These are phyloP conservation scores for Lactarius sanguifluus DNA, from an alignment of 768 basidiomycete species.

Conservation along the genomic window DNA sequence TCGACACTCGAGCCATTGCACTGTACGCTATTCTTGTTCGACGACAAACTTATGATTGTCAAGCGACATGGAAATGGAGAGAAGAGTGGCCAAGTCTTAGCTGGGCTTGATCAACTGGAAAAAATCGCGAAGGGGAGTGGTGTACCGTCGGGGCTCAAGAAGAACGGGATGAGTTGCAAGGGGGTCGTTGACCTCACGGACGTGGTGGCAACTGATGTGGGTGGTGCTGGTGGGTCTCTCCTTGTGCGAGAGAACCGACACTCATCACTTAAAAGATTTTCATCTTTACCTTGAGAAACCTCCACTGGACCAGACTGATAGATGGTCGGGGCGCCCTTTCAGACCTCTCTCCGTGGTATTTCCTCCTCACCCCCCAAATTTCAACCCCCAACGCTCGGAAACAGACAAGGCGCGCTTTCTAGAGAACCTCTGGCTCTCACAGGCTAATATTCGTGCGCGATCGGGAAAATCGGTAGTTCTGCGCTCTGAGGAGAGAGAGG, in stretches of 20 bases:
- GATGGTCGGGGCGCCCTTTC: conserved; percentile 87
- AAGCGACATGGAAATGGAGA: conserved; percentile 80
- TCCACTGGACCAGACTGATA: conserved; percentile 77
- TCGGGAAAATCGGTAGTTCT: conserved; percentile 72
- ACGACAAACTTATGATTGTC: conserved; percentile 89
- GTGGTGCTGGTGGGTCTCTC: conserved; percentile 68
- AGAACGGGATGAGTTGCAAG: conserved; percentile 78
- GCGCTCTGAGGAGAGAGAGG: conserved; percentile 69
- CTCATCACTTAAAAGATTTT: conserved; percentile 55
- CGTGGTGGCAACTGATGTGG: conserved; percentile 78
- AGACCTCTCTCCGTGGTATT: conserved; percentile 76
- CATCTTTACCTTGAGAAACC: conserved; percentile 82
- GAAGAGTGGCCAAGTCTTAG: conserved; percentile 65
- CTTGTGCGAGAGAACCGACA: conserved; percentile 1
- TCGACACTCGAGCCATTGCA: conserved; percentile 54
- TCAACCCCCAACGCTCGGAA: conserved; percentile 64
- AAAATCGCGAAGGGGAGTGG: conserved; percentile 62
- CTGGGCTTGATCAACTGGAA: conserved; percentile 79
- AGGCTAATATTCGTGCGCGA: conserved; percentile 76
- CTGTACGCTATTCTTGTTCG: conserved; percentile 90
- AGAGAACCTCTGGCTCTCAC: conserved; percentile 85
- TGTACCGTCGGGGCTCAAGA: conserved; percentile 65
- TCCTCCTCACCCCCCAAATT: conserved; percentile 63
- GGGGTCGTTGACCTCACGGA: conserved; percentile 85
- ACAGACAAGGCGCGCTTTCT: conserved; percentile 79